Percentiles rank a stretch among this genome's conserved stretches.
These are phyloP conservation scores for Inosperma sp. DNA, from an alignment of 768 basidiomycete genomes.

Conservation along the genomic window DNA sequence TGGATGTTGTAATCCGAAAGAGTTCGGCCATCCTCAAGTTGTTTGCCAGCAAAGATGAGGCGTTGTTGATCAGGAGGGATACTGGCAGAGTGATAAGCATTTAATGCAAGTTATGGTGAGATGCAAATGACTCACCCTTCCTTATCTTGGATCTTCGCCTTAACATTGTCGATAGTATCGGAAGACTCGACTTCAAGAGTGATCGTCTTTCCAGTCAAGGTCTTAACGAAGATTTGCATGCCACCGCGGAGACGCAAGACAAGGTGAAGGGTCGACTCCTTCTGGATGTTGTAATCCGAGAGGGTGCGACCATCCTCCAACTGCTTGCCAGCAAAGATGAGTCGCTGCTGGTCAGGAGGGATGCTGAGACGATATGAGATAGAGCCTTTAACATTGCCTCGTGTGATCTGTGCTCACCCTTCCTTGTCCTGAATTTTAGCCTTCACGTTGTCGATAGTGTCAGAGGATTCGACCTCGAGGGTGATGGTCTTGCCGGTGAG, in stretches of 20 bases:
- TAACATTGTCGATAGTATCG: constrained; percentile 92
- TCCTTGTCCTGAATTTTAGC: constrained; percentile 89
- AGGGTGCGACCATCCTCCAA: too few species aligned
- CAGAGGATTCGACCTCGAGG: too few species aligned
- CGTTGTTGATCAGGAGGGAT: too few species aligned
- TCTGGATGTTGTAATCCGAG: constrained; percentile 72
- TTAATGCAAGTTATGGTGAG: constrained; percentile 7
- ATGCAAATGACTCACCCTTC: constrained; percentile 43
- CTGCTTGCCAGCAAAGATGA: too few species aligned
- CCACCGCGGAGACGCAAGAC: constrained; percentile 41
- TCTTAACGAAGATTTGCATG: constrained; percentile 89
- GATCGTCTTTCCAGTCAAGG: constrained; percentile 83
- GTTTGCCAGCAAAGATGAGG: too few species aligned
- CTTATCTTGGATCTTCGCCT: too few species aligned
- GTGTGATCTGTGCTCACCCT: constrained; percentile 42
- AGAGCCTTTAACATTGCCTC: constrained; percentile 12
- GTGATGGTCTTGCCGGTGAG: constrained; percentile 75
- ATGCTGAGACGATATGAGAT: too few species aligned
- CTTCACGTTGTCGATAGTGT: too few species aligned
- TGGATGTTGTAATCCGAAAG: too few species aligned
- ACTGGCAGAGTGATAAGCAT: constrained; percentile 23
- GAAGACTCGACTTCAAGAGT: constrained; percentile 90
- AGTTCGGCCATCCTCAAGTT: too few species aligned
- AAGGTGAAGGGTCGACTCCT: constrained; percentile 55
- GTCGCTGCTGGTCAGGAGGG: constrained; percentile 67